These are phyloP conservation scores for Backusella australiensis DNA, from an alignment of 192 early-diverging fungal species.

Conservation along the genomic window DNA sequence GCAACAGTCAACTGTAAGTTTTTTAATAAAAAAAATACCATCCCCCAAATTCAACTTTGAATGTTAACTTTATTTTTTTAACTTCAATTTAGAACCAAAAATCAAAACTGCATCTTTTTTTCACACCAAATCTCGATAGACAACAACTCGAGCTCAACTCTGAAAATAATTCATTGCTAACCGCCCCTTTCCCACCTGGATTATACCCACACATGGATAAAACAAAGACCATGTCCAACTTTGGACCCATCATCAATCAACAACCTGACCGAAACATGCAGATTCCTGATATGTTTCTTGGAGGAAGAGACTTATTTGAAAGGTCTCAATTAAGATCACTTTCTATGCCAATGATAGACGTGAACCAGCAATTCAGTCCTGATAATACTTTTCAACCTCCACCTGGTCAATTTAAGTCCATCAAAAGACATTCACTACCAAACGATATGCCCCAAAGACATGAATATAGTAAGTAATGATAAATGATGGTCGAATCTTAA, in stretches of 20 bases:
- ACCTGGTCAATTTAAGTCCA: background rate
- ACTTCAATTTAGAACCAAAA: background rate
- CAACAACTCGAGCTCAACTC: background rate
- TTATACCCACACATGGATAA: background rate
- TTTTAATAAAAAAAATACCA: background rate
- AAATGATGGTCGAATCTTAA: background rate
- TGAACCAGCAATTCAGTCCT: background rate
- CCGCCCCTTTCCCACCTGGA: background rate
- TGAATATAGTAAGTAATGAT: background rate
- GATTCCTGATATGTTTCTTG: background rate
- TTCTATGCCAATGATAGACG: background rate
- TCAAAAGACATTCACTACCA: background rate
- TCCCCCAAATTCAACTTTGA: background rate
- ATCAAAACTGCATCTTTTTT: background rate
- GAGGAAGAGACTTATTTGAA: slow-evolving; percentile 4
- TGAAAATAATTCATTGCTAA: background rate
- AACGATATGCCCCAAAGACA: background rate
- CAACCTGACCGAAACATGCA: background rate
- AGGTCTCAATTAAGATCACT: slow-evolving; percentile 2
- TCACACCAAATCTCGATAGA: background rate
- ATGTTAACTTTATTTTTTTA: background rate
- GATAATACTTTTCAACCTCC: background rate
- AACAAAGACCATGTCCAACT: background rate
- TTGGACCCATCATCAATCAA: background rate
- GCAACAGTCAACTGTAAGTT: background rate